A percentile compares a stretch with the other conserved stretches of the same genome.
These are phyloP conservation scores for Yamadazyma insecticola DNA, from an alignment of 805 yeast species.

Conservation along the genomic window DNA sequence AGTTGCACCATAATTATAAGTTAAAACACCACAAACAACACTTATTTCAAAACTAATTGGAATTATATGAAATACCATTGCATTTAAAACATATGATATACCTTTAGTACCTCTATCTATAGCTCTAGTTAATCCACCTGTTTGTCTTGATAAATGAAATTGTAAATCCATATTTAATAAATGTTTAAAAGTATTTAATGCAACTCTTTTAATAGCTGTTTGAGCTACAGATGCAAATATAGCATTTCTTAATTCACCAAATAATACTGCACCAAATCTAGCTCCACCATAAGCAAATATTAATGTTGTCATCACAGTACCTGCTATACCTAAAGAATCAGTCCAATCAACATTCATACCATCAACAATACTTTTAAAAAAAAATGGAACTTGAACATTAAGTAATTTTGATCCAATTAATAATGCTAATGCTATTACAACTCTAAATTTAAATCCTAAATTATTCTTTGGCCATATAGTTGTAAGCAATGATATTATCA, in stretches of 20 bases:
- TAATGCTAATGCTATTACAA: conserved; percentile 66
- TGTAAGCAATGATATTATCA: conserved; percentile 57
- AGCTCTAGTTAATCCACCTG: conserved; percentile 95
- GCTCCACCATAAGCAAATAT: conserved; percentile 91
- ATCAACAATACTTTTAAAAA: conserved; percentile 81
- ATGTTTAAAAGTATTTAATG: conserved; percentile 81
- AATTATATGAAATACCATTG: conserved; percentile 96
- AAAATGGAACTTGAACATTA: conserved; percentile 95
- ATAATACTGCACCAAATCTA: conserved; percentile 87
- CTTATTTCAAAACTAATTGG: conserved; percentile 91
- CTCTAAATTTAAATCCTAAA: conserved; percentile 64
- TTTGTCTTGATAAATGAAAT: conserved; percentile 86
- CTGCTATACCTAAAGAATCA: conserved; percentile 53
- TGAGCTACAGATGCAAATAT: conserved; percentile 95
- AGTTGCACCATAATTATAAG: conserved; percentile 84
- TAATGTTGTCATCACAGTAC: conserved; percentile 60
- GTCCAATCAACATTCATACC: conserved; percentile 89
- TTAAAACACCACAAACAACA: conserved; percentile 88
- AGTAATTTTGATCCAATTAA: conserved; percentile 77
- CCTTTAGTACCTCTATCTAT: conserved; percentile 98
- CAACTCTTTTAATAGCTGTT: conserved; percentile 86
- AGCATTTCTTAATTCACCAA: conserved; percentile 94
- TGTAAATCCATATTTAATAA: conserved; percentile 78
- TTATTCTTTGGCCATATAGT: conserved; percentile 83
- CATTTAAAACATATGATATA: conserved; percentile 84